Evolutionary conservation across 169 alveolate species (phyloP), one percentile per base, ranked within the genome.

Genomic region (Plasmodium falciparum): DNA sequence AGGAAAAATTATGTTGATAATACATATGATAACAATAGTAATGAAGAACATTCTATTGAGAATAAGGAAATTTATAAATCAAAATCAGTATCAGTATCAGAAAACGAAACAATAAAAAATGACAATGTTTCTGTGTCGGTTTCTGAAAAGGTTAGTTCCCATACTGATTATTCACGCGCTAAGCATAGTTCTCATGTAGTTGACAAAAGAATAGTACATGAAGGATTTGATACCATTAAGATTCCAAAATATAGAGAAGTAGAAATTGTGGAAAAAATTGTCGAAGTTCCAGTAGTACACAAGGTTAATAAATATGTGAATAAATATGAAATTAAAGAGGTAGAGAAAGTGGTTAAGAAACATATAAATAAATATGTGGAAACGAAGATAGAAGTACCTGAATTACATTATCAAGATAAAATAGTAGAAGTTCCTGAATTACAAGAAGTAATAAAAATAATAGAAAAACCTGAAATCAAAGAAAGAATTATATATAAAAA

Each of bases 351-450:
- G 4, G 95, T 94, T 49, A 94, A 90, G 93, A 92, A 89, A 50
- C 96, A 95, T 33, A 92, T 92, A 74, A 92, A 88, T 63, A 94
- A 94, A 66, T 92, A 92, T 58, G 95, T 94, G 7, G 96, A 94
- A 66, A 94, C 93, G 17, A 73, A 90, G 39, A 93, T 94, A 3
- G 96, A 94, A 67, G 95, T 92, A 2, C 95, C 96, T n/a, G 95
- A 94, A 26, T 73, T 94, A 2, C 95, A 94, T 72, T 92, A 72
- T 66, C 83, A 73, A 73, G 96, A 94, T 54, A 90, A 76, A 74
- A 92, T 94, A 12, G 94, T 94, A 1, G 96, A 94, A 62, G 96
- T 94, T 8, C 96, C 96, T 11, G 96, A 94, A 72, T 74, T 92
- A 73, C 96, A 94, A 73, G 96, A 94, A 59, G 52, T 94, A 26